Conservation (phyloP, 129 eudicot genomes). For the Helichrysum umbraculigerum region DNA sequence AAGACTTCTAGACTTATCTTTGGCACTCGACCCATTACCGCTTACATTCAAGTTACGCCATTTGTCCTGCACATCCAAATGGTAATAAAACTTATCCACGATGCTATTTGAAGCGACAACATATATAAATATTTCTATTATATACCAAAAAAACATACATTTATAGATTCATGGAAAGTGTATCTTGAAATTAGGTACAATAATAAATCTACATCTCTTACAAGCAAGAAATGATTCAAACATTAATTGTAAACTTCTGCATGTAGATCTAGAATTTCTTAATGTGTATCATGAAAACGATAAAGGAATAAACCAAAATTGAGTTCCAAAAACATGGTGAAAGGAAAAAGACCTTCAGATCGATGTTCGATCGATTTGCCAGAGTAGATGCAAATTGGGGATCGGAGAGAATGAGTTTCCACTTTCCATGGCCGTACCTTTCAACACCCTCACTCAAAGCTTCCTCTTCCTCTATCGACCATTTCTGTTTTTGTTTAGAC, state of each 20-base stretch:
- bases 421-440: slow-evolving; percentile 37
- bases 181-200: background rate
- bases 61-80: slow-evolving; percentile 41
- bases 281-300: background rate
- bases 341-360: slow-evolving; percentile 33
- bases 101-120: no score
- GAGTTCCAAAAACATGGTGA: background rate
- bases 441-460: slow-evolving; percentile 37
- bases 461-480: slow-evolving; percentile 38
- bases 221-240: background rate
- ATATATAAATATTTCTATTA: background rate
- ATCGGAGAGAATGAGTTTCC: slow-evolving; percentile 38
- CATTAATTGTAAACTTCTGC: background rate
- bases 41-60: slow-evolving; percentile 43
- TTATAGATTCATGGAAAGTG: background rate
- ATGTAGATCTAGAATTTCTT: no score
- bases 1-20: slow-evolving; percentile 14
- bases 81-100: background rate
- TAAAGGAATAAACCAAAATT: background rate
- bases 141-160: background rate
- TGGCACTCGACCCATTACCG: slow-evolving; percentile 16
- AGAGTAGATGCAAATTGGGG: slow-evolving; percentile 24
- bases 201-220: background rate
- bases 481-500: slow-evolving; percentile 12
- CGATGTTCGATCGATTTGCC: slow-evolving; percentile 26